A percentile compares a stretch with the other conserved stretches of the same genome.
phyloP scores from a whole-genome alignment of 2,329 filamentous ascomycete genomes.

The Massarina eburnea region DNA sequence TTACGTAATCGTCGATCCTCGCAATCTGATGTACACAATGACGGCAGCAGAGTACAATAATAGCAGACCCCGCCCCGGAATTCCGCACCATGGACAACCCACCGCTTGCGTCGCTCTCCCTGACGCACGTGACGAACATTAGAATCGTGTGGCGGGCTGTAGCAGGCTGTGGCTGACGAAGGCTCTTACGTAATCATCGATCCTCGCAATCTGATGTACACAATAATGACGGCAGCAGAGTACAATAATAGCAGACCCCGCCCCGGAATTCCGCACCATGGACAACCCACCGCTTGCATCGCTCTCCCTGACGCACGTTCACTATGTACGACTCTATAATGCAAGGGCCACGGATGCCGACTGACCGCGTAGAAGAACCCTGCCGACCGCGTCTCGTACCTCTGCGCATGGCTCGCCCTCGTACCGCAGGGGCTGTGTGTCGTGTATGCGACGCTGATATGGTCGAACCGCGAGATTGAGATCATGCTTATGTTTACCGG shows the following conservation, averaged over 20 bases:
- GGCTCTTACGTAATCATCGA: too few relatives aligned
- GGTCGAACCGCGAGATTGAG: conserved; percentile 88
- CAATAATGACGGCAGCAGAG: too few relatives aligned
- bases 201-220: too few relatives aligned
- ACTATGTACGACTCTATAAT: conserved; percentile 69
- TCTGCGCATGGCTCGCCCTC: conserved; percentile 92
- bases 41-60: too few relatives aligned
- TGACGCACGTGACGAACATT: too few relatives aligned
- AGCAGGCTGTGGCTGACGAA: too few relatives aligned
- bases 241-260: background rate
- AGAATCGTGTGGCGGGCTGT: too few relatives aligned
- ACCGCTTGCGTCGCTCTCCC: conserved; percentile 82
- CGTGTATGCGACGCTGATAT: conserved; percentile 85
- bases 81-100: conserved; percentile 48
- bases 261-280: conserved; percentile 34
- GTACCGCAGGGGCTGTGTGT: conserved; percentile 89
- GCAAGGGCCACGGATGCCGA: conserved; percentile 5
- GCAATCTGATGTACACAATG: too few relatives aligned
- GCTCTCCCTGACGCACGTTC: conserved; percentile 90
- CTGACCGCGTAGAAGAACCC: conserved; percentile 68
- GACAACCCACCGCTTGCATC: conserved; percentile 71
- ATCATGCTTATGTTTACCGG: conserved; percentile 87
- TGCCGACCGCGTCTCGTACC: conserved; percentile 76
- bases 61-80: background rate
- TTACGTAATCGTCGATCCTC: too few relatives aligned